Evolutionary conservation across 106 monocot genomes (phyloP).

Genomic region (Dendrobium catenatum): DNA sequence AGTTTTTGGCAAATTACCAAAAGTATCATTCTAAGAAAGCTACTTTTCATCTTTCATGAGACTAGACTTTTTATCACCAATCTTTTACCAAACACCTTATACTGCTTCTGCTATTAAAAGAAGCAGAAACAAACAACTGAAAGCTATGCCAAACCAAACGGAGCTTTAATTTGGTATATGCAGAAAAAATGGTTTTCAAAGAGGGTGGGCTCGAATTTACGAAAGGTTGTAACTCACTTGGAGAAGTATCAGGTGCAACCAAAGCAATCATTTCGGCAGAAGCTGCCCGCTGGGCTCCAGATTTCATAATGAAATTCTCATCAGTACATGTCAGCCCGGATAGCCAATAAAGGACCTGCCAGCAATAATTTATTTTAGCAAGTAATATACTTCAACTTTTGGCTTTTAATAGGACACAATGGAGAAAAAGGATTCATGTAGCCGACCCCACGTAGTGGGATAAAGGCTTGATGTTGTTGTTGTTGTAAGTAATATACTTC

Average conservation of each 20-base stretch:
- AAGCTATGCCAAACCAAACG: background rate
- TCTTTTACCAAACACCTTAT: background rate
- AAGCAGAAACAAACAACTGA: background rate
- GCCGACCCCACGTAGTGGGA: no score
- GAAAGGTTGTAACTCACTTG: slow-evolving; percentile 36
- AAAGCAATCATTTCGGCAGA: slow-evolving; percentile 60
- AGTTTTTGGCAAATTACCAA: background rate
- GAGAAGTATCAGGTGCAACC: slow-evolving; percentile 92
- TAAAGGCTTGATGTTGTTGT: no score
- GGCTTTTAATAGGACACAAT: no score
- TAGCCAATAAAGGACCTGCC: slow-evolving; percentile 87
- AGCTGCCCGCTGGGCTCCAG: slow-evolving; percentile 83
- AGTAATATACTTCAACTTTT: background rate
- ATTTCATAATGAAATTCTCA: slow-evolving; percentile 87
- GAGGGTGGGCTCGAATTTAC: background rate
- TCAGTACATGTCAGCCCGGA: slow-evolving; percentile 92
- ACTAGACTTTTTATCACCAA: background rate
- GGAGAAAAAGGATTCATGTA: no score
- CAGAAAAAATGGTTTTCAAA: background rate
- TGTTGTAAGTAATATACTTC: background rate
- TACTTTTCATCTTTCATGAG: background rate
- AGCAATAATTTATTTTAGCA: background rate
- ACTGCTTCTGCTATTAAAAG: background rate
- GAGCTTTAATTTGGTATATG: background rate
- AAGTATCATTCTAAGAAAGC: background rate